Base-by-base conservation (phyloP, 495 filamentous ascomycete genomes). In the Hapsidospora chrysogenum region DNA sequence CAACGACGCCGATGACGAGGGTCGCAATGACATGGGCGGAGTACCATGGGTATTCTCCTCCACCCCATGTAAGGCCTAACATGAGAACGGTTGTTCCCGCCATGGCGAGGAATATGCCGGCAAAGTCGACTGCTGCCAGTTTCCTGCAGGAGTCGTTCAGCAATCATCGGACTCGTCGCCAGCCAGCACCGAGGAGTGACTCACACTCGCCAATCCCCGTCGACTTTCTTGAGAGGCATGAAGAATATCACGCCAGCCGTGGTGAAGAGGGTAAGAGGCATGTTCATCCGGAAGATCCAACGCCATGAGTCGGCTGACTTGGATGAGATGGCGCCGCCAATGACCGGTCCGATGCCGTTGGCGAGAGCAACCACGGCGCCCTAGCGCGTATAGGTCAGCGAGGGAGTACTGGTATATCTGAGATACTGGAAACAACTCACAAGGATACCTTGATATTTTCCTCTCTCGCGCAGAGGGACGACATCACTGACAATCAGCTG, bases 361-460 rank as follows among this genome's bases (percentile, higher is more conserved):
- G 61, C 59, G 26, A 72, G 49, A 4, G 64, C 71, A 10, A 72
- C 63, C 1, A 64, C 60, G 9, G 58, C 58, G 4, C 68, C 67
- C 53, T 57, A 21, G n/a, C n/a, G n/a, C n/a, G n/a, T n/a, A n/a
- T n/a, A n/a, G n/a, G n/a, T n/a, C n/a, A n/a, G n/a, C n/a, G n/a
- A n/a, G n/a, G n/a, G n/a, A n/a, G 31, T 29, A 25, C 13, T 22
- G 29, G 9, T 17, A 21, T 3, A 21, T 7, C 17, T 3, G 3
- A 14, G 10, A 13, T 27, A 7, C 8, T 3, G 17, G 21, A 17
- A 25, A 32, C 34, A 16, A 36, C 49, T 35, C 45, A 58, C 55
- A 4, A 74, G 51, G 22, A 73, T 71, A 3, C 68, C 71, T 48
- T 71, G 64, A 35, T 73, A 74, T 43, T 70, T 71, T 0, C 69